Percentiles rank a stretch among this genome's conserved stretches.
phyloP scores from a whole-genome alignment of 495 filamentous ascomycete genomes.

The Extremus antarcticus region DNA sequence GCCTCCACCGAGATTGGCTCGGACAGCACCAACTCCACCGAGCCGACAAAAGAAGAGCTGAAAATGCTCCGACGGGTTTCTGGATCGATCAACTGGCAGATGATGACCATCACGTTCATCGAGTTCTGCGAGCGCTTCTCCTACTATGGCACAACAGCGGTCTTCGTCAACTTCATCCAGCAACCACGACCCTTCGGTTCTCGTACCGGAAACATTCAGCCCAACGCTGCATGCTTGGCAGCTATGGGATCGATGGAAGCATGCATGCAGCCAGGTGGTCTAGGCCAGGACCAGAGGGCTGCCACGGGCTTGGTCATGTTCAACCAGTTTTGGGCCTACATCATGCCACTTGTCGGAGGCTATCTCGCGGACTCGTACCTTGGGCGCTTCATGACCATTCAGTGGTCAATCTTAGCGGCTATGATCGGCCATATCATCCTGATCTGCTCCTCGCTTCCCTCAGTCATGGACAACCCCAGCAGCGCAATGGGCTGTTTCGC shows the following conservation, averaged over 20 bases:
- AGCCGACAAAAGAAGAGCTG: conserved; percentile 42
- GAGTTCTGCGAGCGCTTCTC: conserved; percentile 58
- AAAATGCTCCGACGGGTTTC: conserved; percentile 40
- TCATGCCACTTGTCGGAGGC: conserved; percentile 47
- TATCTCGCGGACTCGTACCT: conserved; percentile 55
- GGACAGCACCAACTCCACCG: background rate
- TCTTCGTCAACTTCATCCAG: conserved; percentile 11
- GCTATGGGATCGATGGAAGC: background rate
- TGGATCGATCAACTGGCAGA: conserved; percentile 43
- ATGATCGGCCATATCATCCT: conserved; percentile 31
- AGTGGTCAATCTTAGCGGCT: conserved; percentile 41
- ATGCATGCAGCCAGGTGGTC: background rate
- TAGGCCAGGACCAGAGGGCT: conserved; percentile 1
- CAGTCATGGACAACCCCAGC: background rate
- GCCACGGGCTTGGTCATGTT: background rate
- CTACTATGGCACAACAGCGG: conserved; percentile 43
- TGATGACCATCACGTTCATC: conserved; percentile 50
- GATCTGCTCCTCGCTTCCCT: conserved; percentile 3
- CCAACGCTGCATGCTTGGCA: background rate
- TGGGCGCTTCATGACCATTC: conserved; percentile 59
- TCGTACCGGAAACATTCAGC: background rate
- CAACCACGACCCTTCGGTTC: background rate
- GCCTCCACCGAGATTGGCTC: background rate
- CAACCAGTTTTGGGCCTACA: conserved; percentile 12
- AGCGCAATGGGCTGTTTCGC: conserved; percentile 2